These are phyloP conservation scores for Chaetomium cochliodes DNA, from an alignment of 495 filamentous ascomycete species.

Conservation along the genomic window DNA sequence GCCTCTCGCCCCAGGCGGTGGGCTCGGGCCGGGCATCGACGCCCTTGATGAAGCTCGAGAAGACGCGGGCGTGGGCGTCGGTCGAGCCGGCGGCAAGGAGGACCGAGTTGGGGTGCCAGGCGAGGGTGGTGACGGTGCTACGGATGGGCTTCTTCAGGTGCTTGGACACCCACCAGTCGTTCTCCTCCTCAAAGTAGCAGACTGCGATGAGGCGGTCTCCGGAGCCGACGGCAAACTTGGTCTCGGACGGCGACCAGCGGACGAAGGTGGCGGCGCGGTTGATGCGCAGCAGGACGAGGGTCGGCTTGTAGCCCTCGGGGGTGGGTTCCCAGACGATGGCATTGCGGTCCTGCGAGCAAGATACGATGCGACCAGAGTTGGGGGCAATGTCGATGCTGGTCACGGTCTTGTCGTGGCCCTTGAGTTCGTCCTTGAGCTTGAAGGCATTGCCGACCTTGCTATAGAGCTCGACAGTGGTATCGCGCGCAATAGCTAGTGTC, in stretches of 20 bases:
- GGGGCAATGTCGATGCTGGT: slow-evolving; percentile 96
- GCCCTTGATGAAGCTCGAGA: slow-evolving; percentile 94
- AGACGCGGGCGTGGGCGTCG: slow-evolving; percentile 94
- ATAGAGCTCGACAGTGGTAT: slow-evolving; percentile 91
- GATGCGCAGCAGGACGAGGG: slow-evolving; percentile 93
- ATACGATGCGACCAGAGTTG: slow-evolving; percentile 85
- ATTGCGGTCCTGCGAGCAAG: slow-evolving; percentile 97
- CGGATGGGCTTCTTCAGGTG: slow-evolving; percentile 98
- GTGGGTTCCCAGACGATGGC: slow-evolving; percentile 97
- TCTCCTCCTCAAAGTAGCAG: slow-evolving; percentile 98
- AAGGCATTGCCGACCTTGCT: slow-evolving; percentile 69
- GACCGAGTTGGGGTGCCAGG: slow-evolving; percentile 96
- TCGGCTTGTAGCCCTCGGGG: slow-evolving; percentile 89
- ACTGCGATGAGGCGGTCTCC: slow-evolving; percentile 94
- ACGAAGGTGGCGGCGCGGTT: slow-evolving; percentile 96
- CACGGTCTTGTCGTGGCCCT: slow-evolving; percentile 94
- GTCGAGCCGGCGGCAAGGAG: slow-evolving; percentile 91
- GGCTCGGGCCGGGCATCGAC: slow-evolving; percentile 84
- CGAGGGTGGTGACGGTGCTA: slow-evolving; percentile 88
- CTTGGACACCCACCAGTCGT: slow-evolving; percentile 99
- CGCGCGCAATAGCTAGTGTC: slow-evolving; percentile 86
- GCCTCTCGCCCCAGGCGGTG: slow-evolving; percentile 86
- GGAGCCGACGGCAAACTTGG: slow-evolving; percentile 95
- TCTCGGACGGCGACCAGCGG: slow-evolving; percentile 94
- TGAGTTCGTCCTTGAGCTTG: slow-evolving; percentile 83